Evolutionary conservation across 768 basidiomycete species (phyloP).

Genomic region (Plicaturopsis crispa): DNA sequence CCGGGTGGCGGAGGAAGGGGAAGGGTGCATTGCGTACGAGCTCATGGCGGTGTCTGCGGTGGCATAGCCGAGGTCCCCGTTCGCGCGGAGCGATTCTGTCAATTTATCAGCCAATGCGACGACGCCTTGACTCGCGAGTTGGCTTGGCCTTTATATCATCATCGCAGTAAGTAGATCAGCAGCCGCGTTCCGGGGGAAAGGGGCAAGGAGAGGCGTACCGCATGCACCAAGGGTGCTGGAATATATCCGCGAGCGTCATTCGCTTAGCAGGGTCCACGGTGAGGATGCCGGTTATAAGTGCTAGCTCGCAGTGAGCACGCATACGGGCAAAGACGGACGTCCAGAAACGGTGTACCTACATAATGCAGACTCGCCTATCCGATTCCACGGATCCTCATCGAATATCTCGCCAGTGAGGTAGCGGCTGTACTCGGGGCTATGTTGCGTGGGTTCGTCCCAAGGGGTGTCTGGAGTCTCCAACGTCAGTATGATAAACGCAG

Average conservation of each 20-base stretch:
- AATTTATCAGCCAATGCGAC: conserved; percentile 61
- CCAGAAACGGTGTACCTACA: conserved; percentile 48
- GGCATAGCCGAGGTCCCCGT: conserved; percentile 72
- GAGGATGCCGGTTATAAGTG: conserved; percentile 68
- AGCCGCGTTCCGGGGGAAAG: too few relatives aligned
- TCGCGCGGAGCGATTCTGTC: conserved; percentile 55
- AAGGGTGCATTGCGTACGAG: conserved; percentile 21
- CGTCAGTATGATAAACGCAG: not conserved
- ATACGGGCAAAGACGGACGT: too few relatives aligned
- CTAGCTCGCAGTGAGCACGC: conserved; percentile 31
- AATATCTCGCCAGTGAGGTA: conserved; percentile 74
- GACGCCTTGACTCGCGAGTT: conserved; percentile 46
- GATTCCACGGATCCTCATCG: conserved; percentile 71
- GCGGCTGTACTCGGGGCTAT: conserved; percentile 73
- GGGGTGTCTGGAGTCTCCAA: conserved; percentile 68
- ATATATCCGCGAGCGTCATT: conserved; percentile 52
- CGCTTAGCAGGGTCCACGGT: conserved; percentile 63
- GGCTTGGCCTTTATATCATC: conserved; percentile 77
- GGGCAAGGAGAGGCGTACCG: conserved; percentile 35
- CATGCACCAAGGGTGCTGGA: conserved; percentile 65
- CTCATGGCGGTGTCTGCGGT: conserved; percentile 38
- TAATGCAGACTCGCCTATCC: conserved; percentile 47
- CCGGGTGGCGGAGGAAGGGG: not conserved
- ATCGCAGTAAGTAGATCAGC: too few relatives aligned
- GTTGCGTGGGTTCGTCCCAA: conserved; percentile 87